Evolutionary conservation across 1,284 basidiomycete genomes (phyloP).

Genomic region (Naganishia liquefaciens): DNA sequence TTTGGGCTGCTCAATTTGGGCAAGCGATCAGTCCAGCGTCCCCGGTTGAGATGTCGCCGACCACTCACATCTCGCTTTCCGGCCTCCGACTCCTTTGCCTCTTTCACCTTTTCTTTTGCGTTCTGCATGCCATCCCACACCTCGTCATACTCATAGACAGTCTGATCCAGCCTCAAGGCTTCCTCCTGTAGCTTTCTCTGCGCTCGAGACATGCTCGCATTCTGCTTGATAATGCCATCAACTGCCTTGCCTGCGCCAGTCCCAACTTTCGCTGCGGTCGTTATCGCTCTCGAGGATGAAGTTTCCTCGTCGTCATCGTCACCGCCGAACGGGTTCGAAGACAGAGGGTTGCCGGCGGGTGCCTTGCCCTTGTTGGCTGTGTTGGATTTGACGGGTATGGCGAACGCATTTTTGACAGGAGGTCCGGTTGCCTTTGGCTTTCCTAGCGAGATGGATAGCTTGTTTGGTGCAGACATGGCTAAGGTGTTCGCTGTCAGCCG

Average conservation of each 20-base stretch:
- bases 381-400: conserved; percentile 10
- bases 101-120: conserved; percentile 69
- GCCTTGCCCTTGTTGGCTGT: conserved; percentile 25
- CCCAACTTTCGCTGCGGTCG: conserved; percentile 9
- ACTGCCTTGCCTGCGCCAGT: conserved; percentile 29
- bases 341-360: conserved; percentile 21
- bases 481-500: neutral
- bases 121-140: conserved; percentile 95
- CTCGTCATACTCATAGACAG: conserved; percentile 93
- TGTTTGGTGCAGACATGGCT: conserved; percentile 34
- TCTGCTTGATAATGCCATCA: conserved; percentile 33
- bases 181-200: conserved; percentile 58
- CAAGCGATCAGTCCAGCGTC: conserved; percentile 32
- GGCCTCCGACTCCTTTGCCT: conserved; percentile 68
- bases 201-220: conserved; percentile 42
- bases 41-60: conserved; percentile 3
- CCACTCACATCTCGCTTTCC: conserved; percentile 70
- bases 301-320: conserved; percentile 46
- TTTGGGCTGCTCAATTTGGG: conserved; percentile 68
- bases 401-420: conserved; percentile 20
- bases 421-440: conserved; percentile 27
- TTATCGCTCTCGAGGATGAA: conserved; percentile 4
- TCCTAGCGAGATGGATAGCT: conserved; percentile 50
- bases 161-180: conserved; percentile 75
- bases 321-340: conserved; percentile 38